These are phyloP conservation scores for Zizania latifolia DNA, from an alignment of 176 grass and related monocot species.

Conservation along the genomic window DNA sequence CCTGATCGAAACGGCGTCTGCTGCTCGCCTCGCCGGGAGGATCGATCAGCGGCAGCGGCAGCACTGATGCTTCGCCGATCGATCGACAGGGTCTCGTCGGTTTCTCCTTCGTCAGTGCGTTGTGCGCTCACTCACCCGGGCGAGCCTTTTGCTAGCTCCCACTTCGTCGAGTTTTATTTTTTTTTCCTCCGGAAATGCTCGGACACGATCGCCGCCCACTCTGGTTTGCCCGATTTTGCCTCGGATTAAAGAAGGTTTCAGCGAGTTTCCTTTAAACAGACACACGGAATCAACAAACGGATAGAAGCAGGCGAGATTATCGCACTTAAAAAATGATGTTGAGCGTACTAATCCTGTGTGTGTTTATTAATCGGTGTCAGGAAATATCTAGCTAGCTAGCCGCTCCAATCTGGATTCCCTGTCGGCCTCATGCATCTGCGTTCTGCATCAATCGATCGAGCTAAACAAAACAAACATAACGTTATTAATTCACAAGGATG, in stretches of 20 bases:
- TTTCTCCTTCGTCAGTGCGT: neutral
- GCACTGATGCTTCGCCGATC: neutral
- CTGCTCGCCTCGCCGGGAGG: neutral
- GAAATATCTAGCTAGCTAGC: neutral
- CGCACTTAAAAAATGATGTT: neutral
- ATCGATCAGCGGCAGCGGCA: neutral
- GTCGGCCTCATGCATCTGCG: conserved; percentile 25
- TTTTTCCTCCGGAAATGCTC: neutral
- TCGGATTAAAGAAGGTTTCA: neutral
- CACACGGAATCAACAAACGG: neutral
- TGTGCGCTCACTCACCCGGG: conserved; percentile 14
- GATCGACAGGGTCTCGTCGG: conserved; percentile 1
- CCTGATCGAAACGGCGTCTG: neutral
- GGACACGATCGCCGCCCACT: conserved; percentile 18
- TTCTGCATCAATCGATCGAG: neutral
- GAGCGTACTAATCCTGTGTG: neutral
- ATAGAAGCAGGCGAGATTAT: neutral
- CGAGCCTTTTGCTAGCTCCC: conserved; percentile 25
- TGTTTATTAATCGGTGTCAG: neutral
- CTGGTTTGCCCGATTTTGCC: neutral
- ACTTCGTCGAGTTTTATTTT: neutral
- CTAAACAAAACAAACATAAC: neutral
- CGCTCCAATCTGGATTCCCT: conserved; percentile 24
- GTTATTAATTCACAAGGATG: neutral
- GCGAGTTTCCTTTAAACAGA: conserved; percentile 14